These are phyloP conservation scores for Rhinocladiella mackenziei DNA, from an alignment of 2,329 filamentous ascomycete species.

Conservation along the genomic window DNA sequence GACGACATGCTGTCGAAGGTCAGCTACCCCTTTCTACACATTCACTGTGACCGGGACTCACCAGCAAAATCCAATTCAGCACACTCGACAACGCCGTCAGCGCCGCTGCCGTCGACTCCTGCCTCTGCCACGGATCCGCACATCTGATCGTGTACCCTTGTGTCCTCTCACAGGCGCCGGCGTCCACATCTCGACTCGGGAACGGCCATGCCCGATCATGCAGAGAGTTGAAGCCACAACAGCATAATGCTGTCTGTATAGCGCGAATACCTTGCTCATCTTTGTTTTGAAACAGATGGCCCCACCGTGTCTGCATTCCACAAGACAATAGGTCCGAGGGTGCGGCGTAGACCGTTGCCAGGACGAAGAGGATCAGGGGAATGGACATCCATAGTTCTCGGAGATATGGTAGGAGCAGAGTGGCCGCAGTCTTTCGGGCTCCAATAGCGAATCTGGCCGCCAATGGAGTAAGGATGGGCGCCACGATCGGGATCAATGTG, in stretches of 20 bases:
- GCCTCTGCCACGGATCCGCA: slow-evolving; percentile 31
- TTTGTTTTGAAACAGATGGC: slow-evolving; percentile 33
- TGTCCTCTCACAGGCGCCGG: slow-evolving; percentile 34
- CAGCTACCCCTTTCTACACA: too few relatives aligned
- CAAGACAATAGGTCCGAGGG: slow-evolving; percentile 31
- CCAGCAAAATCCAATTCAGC: slow-evolving; percentile 17
- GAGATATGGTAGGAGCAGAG: not conserved
- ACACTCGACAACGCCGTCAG: slow-evolving; percentile 27
- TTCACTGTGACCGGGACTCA: slow-evolving; percentile 3
- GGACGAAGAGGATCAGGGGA: slow-evolving; percentile 15
- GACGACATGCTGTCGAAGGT: too few relatives aligned
- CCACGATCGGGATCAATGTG: slow-evolving; percentile 9
- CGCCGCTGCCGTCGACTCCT: slow-evolving; percentile 31
- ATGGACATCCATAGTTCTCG: slow-evolving; percentile 30
- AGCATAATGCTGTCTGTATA: slow-evolving; percentile 35
- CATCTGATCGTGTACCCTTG: slow-evolving; percentile 35
- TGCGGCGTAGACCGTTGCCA: slow-evolving; percentile 31
- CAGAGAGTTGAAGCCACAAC: slow-evolving; percentile 37
- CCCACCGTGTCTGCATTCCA: slow-evolving; percentile 35
- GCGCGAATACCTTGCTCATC: slow-evolving; percentile 33
- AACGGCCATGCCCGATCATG: slow-evolving; percentile 40
- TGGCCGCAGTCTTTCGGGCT: not conserved
- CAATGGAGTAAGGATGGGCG: not conserved
- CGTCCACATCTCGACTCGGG: slow-evolving; percentile 33
- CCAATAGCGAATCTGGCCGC: not conserved